Conservation (phyloP, 306 rosid species). For the Cicer judaicum region DNA sequence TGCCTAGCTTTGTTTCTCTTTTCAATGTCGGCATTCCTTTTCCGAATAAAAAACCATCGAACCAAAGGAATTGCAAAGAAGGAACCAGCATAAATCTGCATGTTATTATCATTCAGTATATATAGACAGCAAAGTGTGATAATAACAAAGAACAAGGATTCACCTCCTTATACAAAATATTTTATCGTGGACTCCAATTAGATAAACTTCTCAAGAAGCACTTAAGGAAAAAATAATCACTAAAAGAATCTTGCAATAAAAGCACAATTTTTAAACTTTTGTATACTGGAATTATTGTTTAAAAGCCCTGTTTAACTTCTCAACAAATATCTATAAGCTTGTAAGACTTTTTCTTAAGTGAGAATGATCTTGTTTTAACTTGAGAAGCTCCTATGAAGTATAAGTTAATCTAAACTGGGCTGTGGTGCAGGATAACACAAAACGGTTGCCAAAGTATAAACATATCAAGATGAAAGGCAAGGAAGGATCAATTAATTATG, state of each 20-base stretch:
- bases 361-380: neutral
- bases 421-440: neutral
- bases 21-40: conserved; percentile 75
- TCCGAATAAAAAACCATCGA: conserved; percentile 75
- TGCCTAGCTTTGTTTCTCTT: conserved; percentile 82
- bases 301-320: neutral
- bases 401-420: conserved; percentile 3
- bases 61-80: conserved; percentile 96
- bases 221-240: neutral
- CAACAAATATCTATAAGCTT: neutral
- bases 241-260: neutral
- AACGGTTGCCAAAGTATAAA: conserved; percentile 16
- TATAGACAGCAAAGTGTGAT: conserved; percentile 27
- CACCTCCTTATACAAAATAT: conserved; percentile 23
- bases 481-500: too few relatives aligned
- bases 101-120: conserved; percentile 34
- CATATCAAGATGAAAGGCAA: neutral
- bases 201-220: conserved; percentile 20
- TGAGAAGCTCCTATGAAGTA: neutral
- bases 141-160: conserved; percentile 27
- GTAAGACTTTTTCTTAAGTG: neutral
- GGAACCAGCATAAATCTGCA: conserved; percentile 96
- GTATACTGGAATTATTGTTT: neutral
- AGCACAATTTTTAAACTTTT: neutral
- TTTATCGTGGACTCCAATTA: neutral